These are phyloP conservation scores for Wickerhamiella alocasiicola DNA, from an alignment of 805 yeast genomes.

Conservation along the genomic window DNA sequence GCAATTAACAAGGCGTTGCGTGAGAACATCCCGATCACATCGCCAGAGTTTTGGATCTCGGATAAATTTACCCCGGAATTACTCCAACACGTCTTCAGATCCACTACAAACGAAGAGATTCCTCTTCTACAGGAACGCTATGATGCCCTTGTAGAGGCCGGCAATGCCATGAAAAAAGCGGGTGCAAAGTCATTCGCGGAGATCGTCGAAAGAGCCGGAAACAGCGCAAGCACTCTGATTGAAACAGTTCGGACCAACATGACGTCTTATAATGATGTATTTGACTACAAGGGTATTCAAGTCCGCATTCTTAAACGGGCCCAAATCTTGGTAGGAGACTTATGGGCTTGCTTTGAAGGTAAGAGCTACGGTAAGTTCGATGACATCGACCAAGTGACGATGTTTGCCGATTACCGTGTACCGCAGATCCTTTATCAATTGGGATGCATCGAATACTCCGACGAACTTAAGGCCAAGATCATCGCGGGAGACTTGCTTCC, in stretches of 20 bases:
- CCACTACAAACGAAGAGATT: conserved; percentile 24
- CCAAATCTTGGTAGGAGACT: conserved; percentile 32
- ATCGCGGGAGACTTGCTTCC: conserved; percentile 18
- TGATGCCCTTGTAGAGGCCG: conserved; percentile 29
- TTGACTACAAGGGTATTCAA: conserved; percentile 22
- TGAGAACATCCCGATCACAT: conserved; percentile 29
- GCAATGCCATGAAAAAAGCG: conserved; percentile 19
- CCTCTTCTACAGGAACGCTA: conserved; percentile 30
- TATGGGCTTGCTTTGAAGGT: conserved; percentile 35
- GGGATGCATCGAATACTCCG: conserved; percentile 29
- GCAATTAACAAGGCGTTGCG: conserved; percentile 33
- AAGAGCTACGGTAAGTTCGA: conserved; percentile 27
- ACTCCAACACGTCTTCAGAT: conserved; percentile 25
- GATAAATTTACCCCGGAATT: conserved; percentile 21
- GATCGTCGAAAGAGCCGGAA: conserved; percentile 20
- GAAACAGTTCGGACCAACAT: conserved; percentile 22
- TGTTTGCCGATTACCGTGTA: conserved; percentile 38
- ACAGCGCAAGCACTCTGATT: conserved; percentile 28
- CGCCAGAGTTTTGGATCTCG: conserved; percentile 28
- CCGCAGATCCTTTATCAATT: conserved; percentile 32
- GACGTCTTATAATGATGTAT: conserved; percentile 28
- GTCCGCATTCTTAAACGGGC: conserved; percentile 32
- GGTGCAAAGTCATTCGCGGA: conserved; percentile 18
- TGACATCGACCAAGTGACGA: conserved; percentile 32
- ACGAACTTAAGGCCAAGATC: conserved; percentile 20